Conservation (phyloP, 2,329 filamentous ascomycete species). For the Ascomycota sp. region DNA sequence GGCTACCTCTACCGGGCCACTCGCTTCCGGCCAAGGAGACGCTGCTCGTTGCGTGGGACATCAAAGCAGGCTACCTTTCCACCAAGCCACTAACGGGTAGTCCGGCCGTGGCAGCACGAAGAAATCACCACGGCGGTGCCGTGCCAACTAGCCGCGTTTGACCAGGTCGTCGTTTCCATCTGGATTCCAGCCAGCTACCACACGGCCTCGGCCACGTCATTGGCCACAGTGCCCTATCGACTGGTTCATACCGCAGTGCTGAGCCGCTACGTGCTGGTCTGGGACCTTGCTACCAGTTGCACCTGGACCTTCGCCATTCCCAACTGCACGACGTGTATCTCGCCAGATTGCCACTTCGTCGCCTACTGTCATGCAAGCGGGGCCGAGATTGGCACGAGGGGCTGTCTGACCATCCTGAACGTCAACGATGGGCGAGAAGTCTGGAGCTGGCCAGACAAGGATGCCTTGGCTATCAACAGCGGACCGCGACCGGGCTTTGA, state of each 20-base stretch:
- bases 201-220: too few species aligned
- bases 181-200: slow-evolving; percentile 19
- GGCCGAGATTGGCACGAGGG: slow-evolving; percentile 11
- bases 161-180: slow-evolving; percentile 17
- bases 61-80: slow-evolving; percentile 7
- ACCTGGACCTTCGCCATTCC: slow-evolving; percentile 18
- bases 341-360: slow-evolving; percentile 19
- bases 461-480: slow-evolving; percentile 7
- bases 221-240: slow-evolving; percentile 16
- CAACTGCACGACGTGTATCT: slow-evolving; percentile 16
- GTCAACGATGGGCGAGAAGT: slow-evolving; percentile 15
- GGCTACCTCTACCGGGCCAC: slow-evolving; percentile 15
- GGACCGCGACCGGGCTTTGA: slow-evolving; percentile 8
- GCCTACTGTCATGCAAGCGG: slow-evolving; percentile 18
- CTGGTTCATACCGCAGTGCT: slow-evolving; percentile 12
- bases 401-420: slow-evolving; percentile 16
- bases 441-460: slow-evolving; percentile 17
- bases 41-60: slow-evolving; percentile 19
- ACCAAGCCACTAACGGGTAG: slow-evolving; percentile 15
- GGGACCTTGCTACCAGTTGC: slow-evolving; percentile 18
- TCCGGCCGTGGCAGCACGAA: slow-evolving; percentile 15
- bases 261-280: slow-evolving; percentile 16
- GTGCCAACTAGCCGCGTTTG: slow-evolving; percentile 15
- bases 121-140: slow-evolving; percentile 20
- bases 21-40: slow-evolving; percentile 18